Base-by-base conservation (phyloP, 371 early-diverging fungal species). In the Thermomucor indicae-seudaticae region DNA sequence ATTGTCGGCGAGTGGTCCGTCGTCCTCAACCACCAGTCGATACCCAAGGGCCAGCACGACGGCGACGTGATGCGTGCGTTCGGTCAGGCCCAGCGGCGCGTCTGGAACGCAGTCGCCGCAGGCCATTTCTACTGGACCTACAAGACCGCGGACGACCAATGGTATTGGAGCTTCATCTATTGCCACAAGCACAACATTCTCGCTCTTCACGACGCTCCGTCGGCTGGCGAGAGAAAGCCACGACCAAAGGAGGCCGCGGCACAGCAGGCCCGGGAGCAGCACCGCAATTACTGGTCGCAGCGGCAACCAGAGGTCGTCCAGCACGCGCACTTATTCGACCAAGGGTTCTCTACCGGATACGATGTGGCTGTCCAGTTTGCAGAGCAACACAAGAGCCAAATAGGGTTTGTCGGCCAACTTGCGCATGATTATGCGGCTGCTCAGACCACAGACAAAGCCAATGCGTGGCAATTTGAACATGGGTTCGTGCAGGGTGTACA, bases 41-140 rank as follows among this genome's bases (percentile, higher is more conserved):
- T 62, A 28, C 53, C 50, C 11, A 34, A 49, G 28, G 51, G 47
- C 4, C 25, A 25, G n/a, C 43, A 66, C 34, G 62, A 62, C 24
- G 49, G 39, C 1, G 23, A 59, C 32, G 55, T 51, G 25, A 58
- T 64, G 64, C 32, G 30, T 8, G 43, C 31, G 14, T 64, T 64
- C 48, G 64, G 64, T 2, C 25, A 29, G 11, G 47, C 39, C 2
- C 49, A 64, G 43, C 34, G 19, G 8, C 22, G 35, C 10, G 53
- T 61, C 3, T 68, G 53, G 37, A 40, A 64, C 12, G 34, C 49
- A 10, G 51, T 43, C 5, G 47, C 57, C 6, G 56, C 57, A 23
- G 68, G 64, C 2, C 55, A 58, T 12, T 68, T 53, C 34, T 64
- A 58, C 38, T 68, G 64, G 62, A 68, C 50, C 4, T 68, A 64